A percentile compares a stretch with the other conserved stretches of the same genome.
Evolutionary conservation across 2,329 filamentous ascomycete genomes (phyloP).

Genomic region (Beauveria medogensis): DNA sequence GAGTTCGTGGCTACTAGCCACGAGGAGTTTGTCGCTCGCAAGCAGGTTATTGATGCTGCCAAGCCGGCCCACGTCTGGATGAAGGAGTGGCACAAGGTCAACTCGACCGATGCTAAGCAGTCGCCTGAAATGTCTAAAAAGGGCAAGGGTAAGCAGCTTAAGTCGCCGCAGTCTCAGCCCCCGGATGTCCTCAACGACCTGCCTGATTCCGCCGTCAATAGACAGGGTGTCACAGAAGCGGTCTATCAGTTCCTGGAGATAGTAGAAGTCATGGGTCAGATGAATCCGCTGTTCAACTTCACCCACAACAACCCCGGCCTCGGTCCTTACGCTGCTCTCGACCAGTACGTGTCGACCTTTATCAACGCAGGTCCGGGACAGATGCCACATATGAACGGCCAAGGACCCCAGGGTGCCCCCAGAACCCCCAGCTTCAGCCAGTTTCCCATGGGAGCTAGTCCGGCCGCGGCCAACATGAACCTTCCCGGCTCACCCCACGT

Average conservation of each 20-base stretch:
- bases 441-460: slow-evolving; percentile 52
- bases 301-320: slow-evolving; percentile 46
- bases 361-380: slow-evolving; percentile 32
- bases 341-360: slow-evolving; percentile 47
- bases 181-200: slow-evolving; percentile 50
- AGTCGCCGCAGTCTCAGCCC: slow-evolving; percentile 50
- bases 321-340: slow-evolving; percentile 49
- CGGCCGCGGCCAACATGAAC: slow-evolving; percentile 50
- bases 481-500: slow-evolving; percentile 54
- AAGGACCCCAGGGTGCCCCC: slow-evolving; percentile 39
- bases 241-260: slow-evolving; percentile 61
- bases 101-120: slow-evolving; percentile 47
- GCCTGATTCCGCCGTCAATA: slow-evolving; percentile 51
- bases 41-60: slow-evolving; percentile 51
- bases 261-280: slow-evolving; percentile 58
- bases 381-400: slow-evolving; percentile 34
- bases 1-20: slow-evolving; percentile 71
- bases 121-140: slow-evolving; percentile 64
- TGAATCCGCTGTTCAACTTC: slow-evolving; percentile 55
- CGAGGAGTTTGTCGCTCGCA: slow-evolving; percentile 76
- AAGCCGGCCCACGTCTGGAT: slow-evolving; percentile 56
- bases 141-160: slow-evolving; percentile 48
- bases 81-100: slow-evolving; percentile 56
- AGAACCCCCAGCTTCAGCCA: slow-evolving; percentile 48
- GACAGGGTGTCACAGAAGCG: slow-evolving; percentile 51